Percentiles rank a stretch among this genome's conserved stretches.
phyloP scores from a whole-genome alignment of 257 asterid genomes.

The Fraxinus americana region DNA sequence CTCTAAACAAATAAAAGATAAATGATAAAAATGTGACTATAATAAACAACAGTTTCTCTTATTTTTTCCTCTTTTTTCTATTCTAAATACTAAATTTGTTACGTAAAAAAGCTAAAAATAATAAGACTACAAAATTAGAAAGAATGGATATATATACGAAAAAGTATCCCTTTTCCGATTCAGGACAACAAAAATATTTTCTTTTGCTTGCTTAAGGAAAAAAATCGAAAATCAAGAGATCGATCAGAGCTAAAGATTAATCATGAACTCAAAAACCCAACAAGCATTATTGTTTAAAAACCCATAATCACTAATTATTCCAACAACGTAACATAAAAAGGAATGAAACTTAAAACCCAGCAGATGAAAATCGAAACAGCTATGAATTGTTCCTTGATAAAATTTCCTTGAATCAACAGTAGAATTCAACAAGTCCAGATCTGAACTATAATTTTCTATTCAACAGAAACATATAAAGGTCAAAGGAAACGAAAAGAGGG shows the following conservation, averaged over 20 bases:
- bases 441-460: background rate
- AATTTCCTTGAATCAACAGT: slow-evolving; percentile 22
- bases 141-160: background rate
- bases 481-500: too few species aligned
- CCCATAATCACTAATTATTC: slow-evolving; percentile 23
- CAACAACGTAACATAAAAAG: slow-evolving; percentile 14
- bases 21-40: background rate
- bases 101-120: too few species aligned
- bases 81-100: too few species aligned
- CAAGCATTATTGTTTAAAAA: slow-evolving; percentile 1
- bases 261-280: slow-evolving; percentile 9
- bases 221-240: slow-evolving; percentile 15
- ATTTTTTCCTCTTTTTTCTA: slow-evolving; percentile 4
- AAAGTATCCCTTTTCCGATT: background rate
- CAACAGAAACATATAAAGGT: too few species aligned
- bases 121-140: too few species aligned
- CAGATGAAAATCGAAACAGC: slow-evolving; percentile 22
- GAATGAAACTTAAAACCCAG: slow-evolving; percentile 22
- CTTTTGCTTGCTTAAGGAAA: background rate
- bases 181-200: background rate
- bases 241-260: slow-evolving; percentile 26
- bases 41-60: slow-evolving; percentile 7
- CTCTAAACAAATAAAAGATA: slow-evolving; percentile 8
- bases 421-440: slow-evolving; percentile 7
- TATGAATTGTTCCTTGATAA: background rate